phyloP scores from a whole-genome alignment of 164 flowering plant genomes.

The Annona cherimola region DNA sequence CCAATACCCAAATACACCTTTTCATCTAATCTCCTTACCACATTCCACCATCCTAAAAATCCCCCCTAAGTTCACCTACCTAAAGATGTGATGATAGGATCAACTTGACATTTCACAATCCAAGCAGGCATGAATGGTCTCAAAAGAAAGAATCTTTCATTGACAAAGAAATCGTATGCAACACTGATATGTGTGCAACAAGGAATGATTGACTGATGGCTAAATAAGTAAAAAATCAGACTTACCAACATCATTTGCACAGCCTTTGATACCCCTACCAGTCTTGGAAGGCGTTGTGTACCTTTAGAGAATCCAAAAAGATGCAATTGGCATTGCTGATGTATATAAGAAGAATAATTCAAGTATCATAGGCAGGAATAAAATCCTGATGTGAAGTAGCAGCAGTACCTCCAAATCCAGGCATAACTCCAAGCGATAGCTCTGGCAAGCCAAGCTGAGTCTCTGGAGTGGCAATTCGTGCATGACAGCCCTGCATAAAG shows the following conservation, averaged over 20 bases:
- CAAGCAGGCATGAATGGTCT: neutral
- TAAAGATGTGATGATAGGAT: neutral
- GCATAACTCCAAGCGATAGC: conserved; percentile 81
- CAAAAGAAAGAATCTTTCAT: neutral
- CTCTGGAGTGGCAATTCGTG: conserved; percentile 75
- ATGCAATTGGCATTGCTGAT: neutral
- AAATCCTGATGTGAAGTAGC: neutral
- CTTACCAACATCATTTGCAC: conserved; percentile 91
- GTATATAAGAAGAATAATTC: neutral
- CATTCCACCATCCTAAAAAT: too few species aligned
- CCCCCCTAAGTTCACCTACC: neutral
- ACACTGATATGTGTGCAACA: neutral
- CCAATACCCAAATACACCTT: too few species aligned
- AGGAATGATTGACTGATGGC: too few species aligned
- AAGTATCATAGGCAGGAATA: neutral
- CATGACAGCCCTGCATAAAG: conserved; percentile 73
- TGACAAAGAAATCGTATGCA: neutral
- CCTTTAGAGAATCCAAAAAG: conserved; percentile 39
- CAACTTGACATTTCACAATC: neutral
- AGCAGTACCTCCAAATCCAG: conserved; percentile 86
- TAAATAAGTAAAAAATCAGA: neutral
- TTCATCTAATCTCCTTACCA: too few species aligned
- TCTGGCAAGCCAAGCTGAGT: conserved; percentile 92
- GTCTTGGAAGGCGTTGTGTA: conserved; percentile 97
- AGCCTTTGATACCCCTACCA: conserved; percentile 76